Conservation (phyloP, 495 filamentous ascomycete species). For the Aspergillus coremiiformis region DNA sequence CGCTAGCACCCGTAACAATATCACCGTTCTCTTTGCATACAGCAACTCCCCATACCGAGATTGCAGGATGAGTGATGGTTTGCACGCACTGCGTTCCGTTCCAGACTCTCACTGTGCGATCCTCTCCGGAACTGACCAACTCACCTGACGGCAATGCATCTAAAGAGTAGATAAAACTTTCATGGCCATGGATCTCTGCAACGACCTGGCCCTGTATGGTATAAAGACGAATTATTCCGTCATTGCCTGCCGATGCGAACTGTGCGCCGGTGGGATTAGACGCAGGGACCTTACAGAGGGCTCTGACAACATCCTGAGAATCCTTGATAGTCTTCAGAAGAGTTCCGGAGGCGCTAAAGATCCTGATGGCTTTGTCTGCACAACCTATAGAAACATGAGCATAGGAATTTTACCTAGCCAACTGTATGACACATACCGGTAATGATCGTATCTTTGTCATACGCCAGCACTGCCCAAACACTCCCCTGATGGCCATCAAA, state of each 20-base stretch:
- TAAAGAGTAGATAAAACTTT: slow-evolving; percentile 92
- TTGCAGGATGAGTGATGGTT: slow-evolving; percentile 95
- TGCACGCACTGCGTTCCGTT: slow-evolving; percentile 74
- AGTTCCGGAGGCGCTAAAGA: slow-evolving; percentile 64
- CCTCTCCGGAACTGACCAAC: slow-evolving; percentile 85
- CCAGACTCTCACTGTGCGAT: slow-evolving; percentile 89
- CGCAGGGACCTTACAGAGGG: slow-evolving; percentile 72
- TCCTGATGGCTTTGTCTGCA: slow-evolving; percentile 80
- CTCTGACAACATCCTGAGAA: slow-evolving; percentile 72
- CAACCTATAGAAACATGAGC: slow-evolving; percentile 44
- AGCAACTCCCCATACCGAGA: slow-evolving; percentile 90
- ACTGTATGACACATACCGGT: slow-evolving; percentile 50
- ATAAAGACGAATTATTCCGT: slow-evolving; percentile 79
- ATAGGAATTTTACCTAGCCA: neutral
- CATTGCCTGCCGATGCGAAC: slow-evolving; percentile 85
- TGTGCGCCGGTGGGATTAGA: slow-evolving; percentile 73
- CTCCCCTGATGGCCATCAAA: slow-evolving; percentile 70
- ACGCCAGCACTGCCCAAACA: slow-evolving; percentile 87
- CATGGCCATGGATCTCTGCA: slow-evolving; percentile 74
- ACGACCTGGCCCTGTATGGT: slow-evolving; percentile 66
- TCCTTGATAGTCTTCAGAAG: slow-evolving; percentile 61
- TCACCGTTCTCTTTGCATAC: slow-evolving; percentile 76
- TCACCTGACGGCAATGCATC: slow-evolving; percentile 72
- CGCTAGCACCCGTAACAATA: slow-evolving; percentile 87
- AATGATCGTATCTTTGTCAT: slow-evolving; percentile 70